Base-by-base conservation (phyloP, 805 yeast species). In the Wickerhamiella kazuoi region DNA sequence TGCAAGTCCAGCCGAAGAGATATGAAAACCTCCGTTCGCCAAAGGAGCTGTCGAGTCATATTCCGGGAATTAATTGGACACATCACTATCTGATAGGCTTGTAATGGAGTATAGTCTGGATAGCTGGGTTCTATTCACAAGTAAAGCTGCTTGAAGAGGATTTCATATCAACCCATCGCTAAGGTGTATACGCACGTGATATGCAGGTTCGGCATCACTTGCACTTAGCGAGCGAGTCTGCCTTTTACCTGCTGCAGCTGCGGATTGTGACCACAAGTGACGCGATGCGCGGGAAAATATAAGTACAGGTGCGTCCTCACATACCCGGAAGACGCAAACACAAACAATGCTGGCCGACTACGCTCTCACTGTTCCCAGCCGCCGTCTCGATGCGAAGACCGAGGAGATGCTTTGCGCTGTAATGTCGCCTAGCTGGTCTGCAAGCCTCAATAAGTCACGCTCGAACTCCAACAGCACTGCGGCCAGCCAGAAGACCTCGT, bases 361-460 rank as follows among this genome's bases (percentile, higher is more conserved):
- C 26, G 24, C 24, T 14, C 15, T 16, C 17, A 19, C 26, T 16
- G 13, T 33, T 15, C 35, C 35, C 26, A 19, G 9, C 35, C 24
- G 21, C 17, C n/a, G 4, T 11, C 13, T 33, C n/a, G 7, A 7
- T 17, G n/a, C 16, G 9, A n/a, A 19, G 26, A 19, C 17, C 5
- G 35, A 33, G 35, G 35, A 8, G 5, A n/a, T 8, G 24, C 35
- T 33, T 16, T 4, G n/a, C 17, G 4, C 24, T n/a, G 24, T 21
- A 4, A 33, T 33, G 35, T 33, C 35, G 13, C 35, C 35, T 4
- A 33, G 26, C 35, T 33, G 35, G 35, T 20, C 35, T 4, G 26
- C 24, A n/a, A 33, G 26, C 26, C 14, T 21, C 7, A 18, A 14
- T 8, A 7, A 18, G 11, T 17, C 21, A 13, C 34, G 21, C 34